Evolutionary conservation across 345 rosid species (phyloP).

Genomic region (Kernera saxatilis): DNA sequence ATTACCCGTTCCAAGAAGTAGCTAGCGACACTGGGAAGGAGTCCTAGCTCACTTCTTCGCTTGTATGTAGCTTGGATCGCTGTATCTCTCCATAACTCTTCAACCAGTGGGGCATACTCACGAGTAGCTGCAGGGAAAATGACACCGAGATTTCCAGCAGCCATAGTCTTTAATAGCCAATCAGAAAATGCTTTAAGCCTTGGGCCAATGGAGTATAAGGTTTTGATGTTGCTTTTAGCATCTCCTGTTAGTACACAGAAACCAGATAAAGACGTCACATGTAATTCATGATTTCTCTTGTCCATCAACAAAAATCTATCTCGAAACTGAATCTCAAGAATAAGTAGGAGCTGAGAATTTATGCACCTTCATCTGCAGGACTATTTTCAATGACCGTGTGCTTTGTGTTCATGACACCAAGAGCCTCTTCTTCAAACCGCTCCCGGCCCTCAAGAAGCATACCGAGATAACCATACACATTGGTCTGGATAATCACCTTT

Average conservation of each 20-base stretch:
- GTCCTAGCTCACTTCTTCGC: constrained; percentile 67
- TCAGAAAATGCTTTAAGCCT: constrained; percentile 87
- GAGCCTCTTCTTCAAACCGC: constrained; percentile 85
- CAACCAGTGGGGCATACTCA: constrained; percentile 93
- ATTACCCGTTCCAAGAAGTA: constrained; percentile 87
- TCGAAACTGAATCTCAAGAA: not conserved
- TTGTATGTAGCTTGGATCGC: constrained; percentile 84
- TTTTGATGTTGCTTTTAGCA: constrained; percentile 25
- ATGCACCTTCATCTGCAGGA: constrained; percentile 37
- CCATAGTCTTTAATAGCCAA: constrained; percentile 95
- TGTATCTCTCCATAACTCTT: constrained; percentile 80
- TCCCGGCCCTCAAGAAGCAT: constrained; percentile 97
- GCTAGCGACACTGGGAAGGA: constrained; percentile 78
- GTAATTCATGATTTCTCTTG: not conserved
- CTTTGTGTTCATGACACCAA: constrained; percentile 36
- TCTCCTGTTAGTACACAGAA: constrained; percentile 36
- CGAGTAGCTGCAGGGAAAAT: constrained; percentile 95
- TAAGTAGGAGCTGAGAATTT: not conserved
- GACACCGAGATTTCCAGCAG: constrained; percentile 72
- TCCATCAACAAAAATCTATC: not conserved
- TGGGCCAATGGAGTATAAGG: constrained; percentile 67
- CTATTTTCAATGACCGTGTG: constrained; percentile 28
- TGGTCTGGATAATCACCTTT: constrained; percentile 77
- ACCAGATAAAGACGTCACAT: not conserved
- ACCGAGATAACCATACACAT: constrained; percentile 87